Evolutionary conservation across 208 protist species (phyloP).

Genomic region (Crithidia acanthocephali): DNA sequence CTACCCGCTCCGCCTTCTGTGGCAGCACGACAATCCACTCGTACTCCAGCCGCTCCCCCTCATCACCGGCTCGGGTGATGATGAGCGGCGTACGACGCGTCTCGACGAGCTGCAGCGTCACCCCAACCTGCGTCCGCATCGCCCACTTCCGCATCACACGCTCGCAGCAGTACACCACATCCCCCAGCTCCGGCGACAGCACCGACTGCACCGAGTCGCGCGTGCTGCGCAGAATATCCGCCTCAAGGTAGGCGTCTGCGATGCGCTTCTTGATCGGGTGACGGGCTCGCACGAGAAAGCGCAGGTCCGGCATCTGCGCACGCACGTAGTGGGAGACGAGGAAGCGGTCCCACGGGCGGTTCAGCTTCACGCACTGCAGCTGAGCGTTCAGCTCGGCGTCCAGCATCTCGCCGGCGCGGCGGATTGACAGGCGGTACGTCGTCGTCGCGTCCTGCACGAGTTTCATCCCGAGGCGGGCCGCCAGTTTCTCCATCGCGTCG

Average conservation of each 20-base stretch:
- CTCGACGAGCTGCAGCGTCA: conserved; percentile 82
- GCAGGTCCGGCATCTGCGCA: conserved; percentile 83
- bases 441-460: conserved; percentile 78
- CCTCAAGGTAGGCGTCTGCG: conserved; percentile 74
- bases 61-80: conserved; percentile 80
- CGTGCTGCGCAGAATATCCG: conserved; percentile 83
- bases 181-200: conserved; percentile 84
- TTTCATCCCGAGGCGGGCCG: conserved; percentile 59
- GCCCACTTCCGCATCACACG: conserved; percentile 85
- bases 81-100: conserved; percentile 92
- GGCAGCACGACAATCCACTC: conserved; percentile 88
- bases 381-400: conserved; percentile 87
- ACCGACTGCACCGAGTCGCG: conserved; percentile 89
- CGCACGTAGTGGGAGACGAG: conserved; percentile 89
- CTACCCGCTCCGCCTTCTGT: conserved; percentile 69
- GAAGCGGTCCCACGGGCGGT: conserved; percentile 88
- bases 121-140: conserved; percentile 50
- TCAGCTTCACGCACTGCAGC: conserved; percentile 73
- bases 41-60: conserved; percentile 89
- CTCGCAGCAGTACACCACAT: conserved; percentile 90
- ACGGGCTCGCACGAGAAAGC: conserved; percentile 81
- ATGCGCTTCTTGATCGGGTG: conserved; percentile 91
- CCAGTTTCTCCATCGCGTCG: conserved; percentile 56
- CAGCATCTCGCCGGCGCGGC: conserved; percentile 63
- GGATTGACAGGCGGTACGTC: conserved; percentile 71